Evolutionary conservation across 1,284 basidiomycete species (phyloP), one percentile per base, ranked within the genome.

Genomic region (Ganoderma leucocontextum): DNA sequence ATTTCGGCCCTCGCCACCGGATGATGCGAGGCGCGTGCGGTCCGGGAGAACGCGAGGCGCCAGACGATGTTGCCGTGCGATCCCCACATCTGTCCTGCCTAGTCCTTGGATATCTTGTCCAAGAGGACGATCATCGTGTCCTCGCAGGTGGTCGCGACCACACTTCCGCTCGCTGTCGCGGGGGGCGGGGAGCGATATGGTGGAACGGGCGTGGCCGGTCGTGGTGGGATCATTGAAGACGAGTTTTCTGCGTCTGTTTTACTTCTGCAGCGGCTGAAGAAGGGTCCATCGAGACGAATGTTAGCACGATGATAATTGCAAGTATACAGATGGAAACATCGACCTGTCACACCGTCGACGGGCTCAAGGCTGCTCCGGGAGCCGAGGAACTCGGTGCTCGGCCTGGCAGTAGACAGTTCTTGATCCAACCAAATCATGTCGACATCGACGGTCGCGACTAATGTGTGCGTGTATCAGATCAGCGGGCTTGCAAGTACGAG

Each of bases 41-140:
- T 76, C 73, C 8, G 75, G 75, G 76, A 76, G 66, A 76, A 77
- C 0, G 69, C 70, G 29, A 76, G 64, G 33, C 69, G 60, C 39
- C 64, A 69, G 64, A 75, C 64, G n/a, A 47, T 44, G 35, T 71
- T 67, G 19, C 39, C 62, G 57, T 63, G 60, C 6, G 65, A 60
- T n/a, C 68, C 62, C 68, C 63, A 68, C 42, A 47, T 65, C 38
- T 60, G 64, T 29, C 29, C 29, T 1, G 29, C 29, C 29, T 29
- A 29, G n/a, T 64, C 47, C n/a, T 49, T 53, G 3, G 58, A 62
- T 49, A 62, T 33, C 22, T 42, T 38, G 42, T 70, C 66, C 71
- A 65, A 73, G 19, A 74, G 53, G n/a, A 68, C 60, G 36, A 73
- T 66, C 8, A 66, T 69, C 1, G 58, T 49, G 65, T 74, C 70